Percentiles rank a stretch among this genome's conserved stretches.
These are phyloP conservation scores for Leccinum fibrillosum DNA, from an alignment of 768 basidiomycete species.

Conservation along the genomic window DNA sequence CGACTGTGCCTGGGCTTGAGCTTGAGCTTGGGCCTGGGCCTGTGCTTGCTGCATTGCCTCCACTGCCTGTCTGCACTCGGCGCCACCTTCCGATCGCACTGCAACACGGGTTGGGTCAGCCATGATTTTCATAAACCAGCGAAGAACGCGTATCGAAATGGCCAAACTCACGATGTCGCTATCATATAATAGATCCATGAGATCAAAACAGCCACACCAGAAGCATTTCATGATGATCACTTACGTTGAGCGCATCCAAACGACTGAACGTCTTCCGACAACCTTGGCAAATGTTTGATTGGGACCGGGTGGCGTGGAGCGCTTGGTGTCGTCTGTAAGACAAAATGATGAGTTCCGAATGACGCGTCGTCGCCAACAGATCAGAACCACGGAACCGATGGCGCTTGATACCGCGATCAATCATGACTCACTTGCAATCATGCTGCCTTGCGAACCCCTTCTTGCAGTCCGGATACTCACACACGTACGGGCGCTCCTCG, in stretches of 20 bases:
- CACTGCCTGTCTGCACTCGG: constrained; percentile 59
- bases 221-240: constrained; percentile 39
- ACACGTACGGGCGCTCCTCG: constrained; percentile 91
- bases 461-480: constrained; percentile 90
- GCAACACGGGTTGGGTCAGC: constrained; percentile 25
- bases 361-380: background rate
- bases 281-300: constrained; percentile 83
- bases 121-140: constrained; percentile 21
- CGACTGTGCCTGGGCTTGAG: constrained; percentile 16
- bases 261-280: constrained; percentile 95
- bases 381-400: background rate
- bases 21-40: constrained; percentile 23
- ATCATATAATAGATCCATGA: constrained; percentile 28
- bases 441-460: constrained; percentile 95
- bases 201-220: constrained; percentile 24
- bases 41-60: constrained; percentile 36
- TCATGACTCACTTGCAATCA: constrained; percentile 82
- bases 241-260: constrained; percentile 89
- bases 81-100: constrained; percentile 86
- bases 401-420: constrained; percentile 5
- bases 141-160: constrained; percentile 22
- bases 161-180: constrained; percentile 71
- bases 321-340: constrained; percentile 78
- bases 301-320: constrained; percentile 78
- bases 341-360: constrained; percentile 4